phyloP scores from a whole-genome alignment of 2,329 filamentous ascomycete species.

The Teratosphaeria epicoccoides region DNA sequence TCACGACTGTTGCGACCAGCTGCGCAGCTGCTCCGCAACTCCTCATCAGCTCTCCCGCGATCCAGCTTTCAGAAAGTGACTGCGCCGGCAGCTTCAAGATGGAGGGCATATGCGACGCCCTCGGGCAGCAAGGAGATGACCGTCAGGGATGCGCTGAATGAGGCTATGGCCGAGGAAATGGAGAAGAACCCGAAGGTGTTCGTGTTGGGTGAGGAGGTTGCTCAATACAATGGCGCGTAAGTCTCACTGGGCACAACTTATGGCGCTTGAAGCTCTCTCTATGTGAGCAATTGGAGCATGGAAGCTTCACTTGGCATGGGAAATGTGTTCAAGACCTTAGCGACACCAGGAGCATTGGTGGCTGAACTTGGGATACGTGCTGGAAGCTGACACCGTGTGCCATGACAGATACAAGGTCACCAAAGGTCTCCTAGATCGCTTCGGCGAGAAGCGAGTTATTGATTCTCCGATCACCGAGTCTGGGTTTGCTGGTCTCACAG shows the following conservation, averaged over 20 bases:
- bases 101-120: constrained; percentile 47
- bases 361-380: background rate
- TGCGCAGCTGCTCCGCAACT: constrained; percentile 50
- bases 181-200: constrained; percentile 92
- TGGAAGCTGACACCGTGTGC: constrained; percentile 28
- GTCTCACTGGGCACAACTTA: background rate
- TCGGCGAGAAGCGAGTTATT: constrained; percentile 94
- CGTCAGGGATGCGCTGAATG: constrained; percentile 92
- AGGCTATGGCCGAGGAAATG: constrained; percentile 95
- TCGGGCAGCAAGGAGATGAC: constrained; percentile 79
- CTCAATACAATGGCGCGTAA: constrained; percentile 94
- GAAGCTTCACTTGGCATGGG: background rate
- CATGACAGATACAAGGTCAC: constrained; percentile 81
- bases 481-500: constrained; percentile 85
- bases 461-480: constrained; percentile 98
- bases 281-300: background rate
- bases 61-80: constrained; percentile 41
- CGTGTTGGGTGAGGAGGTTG: constrained; percentile 92
- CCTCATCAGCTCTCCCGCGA: constrained; percentile 40
- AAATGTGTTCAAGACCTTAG: background rate
- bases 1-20: constrained; percentile 55
- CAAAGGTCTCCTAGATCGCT: constrained; percentile 91
- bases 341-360: background rate
- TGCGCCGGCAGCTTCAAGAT: constrained; percentile 37
- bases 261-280: background rate